A percentile compares a stretch with the other conserved stretches of the same genome.
Evolutionary conservation across 805 yeast genomes (phyloP).

Genomic region (Yarrowia porcina): DNA sequence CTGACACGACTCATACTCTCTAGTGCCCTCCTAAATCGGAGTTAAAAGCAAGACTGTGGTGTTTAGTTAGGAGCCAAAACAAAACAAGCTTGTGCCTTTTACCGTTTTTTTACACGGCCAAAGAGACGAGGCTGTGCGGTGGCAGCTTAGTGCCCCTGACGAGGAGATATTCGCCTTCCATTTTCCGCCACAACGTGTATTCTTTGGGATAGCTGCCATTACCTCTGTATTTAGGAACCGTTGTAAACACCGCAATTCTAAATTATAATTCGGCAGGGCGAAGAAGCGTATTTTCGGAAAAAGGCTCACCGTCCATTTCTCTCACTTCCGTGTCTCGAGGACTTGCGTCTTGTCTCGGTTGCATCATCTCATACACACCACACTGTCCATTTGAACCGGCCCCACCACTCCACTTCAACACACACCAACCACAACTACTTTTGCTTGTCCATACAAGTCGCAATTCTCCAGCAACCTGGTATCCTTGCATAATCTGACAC

Average conservation of each 20-base stretch:
- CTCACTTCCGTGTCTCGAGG: slow-evolving; percentile 5
- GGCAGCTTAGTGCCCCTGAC: slow-evolving; percentile 1
- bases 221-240: background rate
- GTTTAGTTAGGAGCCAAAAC: slow-evolving; percentile 2
- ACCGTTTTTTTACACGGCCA: background rate
- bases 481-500: slow-evolving; percentile 21
- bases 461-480: background rate
- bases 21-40: background rate
- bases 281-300: slow-evolving; percentile 16
- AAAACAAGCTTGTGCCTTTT: background rate
- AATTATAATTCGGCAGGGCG: slow-evolving; percentile 16
- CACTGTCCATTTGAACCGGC: too few relatives aligned
- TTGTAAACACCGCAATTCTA: slow-evolving; percentile 24
- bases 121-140: slow-evolving; percentile 20
- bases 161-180: too few relatives aligned
- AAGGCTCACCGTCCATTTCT: background rate
- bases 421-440: background rate
- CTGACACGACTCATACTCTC: too few relatives aligned
- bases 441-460: too few relatives aligned
- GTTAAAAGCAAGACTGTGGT: background rate
- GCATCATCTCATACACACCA: too few relatives aligned
- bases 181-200: too few relatives aligned
- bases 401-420: too few relatives aligned
- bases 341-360: background rate
- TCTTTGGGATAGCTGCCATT: too few relatives aligned